Base-by-base conservation (phyloP, 768 basidiomycete genomes). In the Dendrothele bispora region DNA sequence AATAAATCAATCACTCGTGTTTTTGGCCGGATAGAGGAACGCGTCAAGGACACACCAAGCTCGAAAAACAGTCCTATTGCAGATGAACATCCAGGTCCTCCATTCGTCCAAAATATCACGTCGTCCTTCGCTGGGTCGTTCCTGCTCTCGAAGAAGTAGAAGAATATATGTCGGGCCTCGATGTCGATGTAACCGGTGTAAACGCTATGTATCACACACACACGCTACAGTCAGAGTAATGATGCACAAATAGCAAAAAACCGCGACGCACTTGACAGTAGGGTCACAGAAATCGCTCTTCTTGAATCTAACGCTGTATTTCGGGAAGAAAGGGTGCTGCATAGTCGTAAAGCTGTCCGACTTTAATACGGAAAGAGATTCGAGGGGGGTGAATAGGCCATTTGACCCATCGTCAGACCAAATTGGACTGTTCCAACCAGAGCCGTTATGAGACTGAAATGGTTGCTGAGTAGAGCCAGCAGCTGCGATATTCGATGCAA, bases 61-160 rank as follows among this genome's bases (percentile, higher is more conserved):
- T 80, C 80, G 76, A 79, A 77, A 39, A 80, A 74, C 24, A 80
- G 64, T 12, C 77, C 80, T 1, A 77, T 49, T 21, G 61, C 61
- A 12, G 66, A 62, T 15, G 50, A 51, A 35, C 50, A 46, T 22
- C 50, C 50, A 11, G 50, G 50, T 24, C n/a, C n/a, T 54, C 75
- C 75, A 40, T 71, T 75, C 0, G 72, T 74, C 76, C 76, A 78
- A 56, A 83, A 78, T 8, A 83, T 79, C 7, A 84, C 77, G 53
- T 83, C 81, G 59, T 83, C 82, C 45, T 66, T 76, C 28, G 72
- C 74, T 4, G 84, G 82, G 50, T 83, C 68, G 42, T 64, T 75
- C 41, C 88, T 68, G 47, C 81, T 84, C 60, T 89, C 85, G 60
- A 89, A 89, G 61, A 88, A 88, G 67, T 86, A 86, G 71, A 88